Conservation (phyloP, 768 basidiomycete species). For the Mycena belliarum region DNA sequence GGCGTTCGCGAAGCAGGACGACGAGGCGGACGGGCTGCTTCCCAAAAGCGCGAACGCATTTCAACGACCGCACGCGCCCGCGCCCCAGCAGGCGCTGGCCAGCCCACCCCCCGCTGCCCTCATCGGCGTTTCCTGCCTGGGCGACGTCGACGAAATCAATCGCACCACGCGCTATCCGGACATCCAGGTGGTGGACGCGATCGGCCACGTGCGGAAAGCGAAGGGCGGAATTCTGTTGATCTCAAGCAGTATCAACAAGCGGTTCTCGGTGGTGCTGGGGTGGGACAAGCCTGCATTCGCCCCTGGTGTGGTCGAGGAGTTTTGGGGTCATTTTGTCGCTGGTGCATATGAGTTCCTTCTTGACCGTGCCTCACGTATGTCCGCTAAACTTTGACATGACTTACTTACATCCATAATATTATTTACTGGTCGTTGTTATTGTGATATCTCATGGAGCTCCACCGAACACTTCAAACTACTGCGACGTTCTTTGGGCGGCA, state of each 20-base stretch:
- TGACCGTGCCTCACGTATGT: too few relatives aligned
- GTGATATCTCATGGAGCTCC: too few relatives aligned
- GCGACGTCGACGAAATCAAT: slow-evolving; percentile 58
- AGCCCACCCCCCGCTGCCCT: slow-evolving; percentile 42
- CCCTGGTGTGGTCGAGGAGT: slow-evolving; percentile 42
- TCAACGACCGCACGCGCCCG: too few relatives aligned
- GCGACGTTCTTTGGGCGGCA: too few relatives aligned
- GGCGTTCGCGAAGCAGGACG: slow-evolving; percentile 53
- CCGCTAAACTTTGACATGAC: too few relatives aligned
- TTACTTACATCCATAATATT: too few relatives aligned
- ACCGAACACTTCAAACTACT: too few relatives aligned
- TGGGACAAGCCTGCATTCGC: slow-evolving; percentile 57
- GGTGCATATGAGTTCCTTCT: slow-evolving; percentile 45
- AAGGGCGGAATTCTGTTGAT: slow-evolving; percentile 39
- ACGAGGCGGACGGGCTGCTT: slow-evolving; percentile 41
- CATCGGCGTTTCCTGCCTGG: slow-evolving; percentile 59
- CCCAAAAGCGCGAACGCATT: slow-evolving; percentile 7
- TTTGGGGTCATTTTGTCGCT: slow-evolving; percentile 45
- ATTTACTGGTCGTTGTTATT: too few relatives aligned
- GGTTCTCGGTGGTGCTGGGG: slow-evolving; percentile 54
- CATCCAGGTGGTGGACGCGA: slow-evolving; percentile 31
- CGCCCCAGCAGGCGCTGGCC: too few relatives aligned
- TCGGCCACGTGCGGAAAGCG: neutral
- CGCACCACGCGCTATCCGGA: slow-evolving; percentile 43
- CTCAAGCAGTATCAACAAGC: slow-evolving; percentile 43